phyloP scores from a whole-genome alignment of 2,329 filamentous ascomycete genomes.

The Coniella lustricola region DNA sequence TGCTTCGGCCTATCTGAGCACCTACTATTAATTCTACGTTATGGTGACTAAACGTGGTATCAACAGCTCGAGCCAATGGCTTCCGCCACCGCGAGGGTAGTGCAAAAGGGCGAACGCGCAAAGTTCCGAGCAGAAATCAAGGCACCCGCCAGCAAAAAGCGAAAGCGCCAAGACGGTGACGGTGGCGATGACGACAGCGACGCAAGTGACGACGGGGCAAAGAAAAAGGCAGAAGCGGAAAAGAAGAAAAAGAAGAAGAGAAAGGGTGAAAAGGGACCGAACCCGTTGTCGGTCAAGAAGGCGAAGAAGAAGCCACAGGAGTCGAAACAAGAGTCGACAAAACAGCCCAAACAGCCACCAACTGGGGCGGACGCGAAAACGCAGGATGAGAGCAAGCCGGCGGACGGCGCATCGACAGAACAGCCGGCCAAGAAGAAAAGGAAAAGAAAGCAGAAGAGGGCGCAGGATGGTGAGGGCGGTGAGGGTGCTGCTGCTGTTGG shows the following conservation, averaged over 20 bases:
- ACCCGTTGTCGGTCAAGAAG: slow-evolving; percentile 26
- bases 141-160: slow-evolving; percentile 39
- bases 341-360: slow-evolving; percentile 1
- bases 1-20: no score
- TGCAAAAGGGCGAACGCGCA: slow-evolving; percentile 61
- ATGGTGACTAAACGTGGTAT: no score
- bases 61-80: slow-evolving; percentile 59
- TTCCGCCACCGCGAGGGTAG: slow-evolving; percentile 52
- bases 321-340: no score
- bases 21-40: no score
- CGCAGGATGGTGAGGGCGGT: neutral
- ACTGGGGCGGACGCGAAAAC: neutral
- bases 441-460: slow-evolving; percentile 29
- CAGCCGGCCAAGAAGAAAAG: slow-evolving; percentile 29
- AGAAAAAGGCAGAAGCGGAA: slow-evolving; percentile 21
- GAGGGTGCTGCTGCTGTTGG: slow-evolving; percentile 18
- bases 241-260: slow-evolving; percentile 26
- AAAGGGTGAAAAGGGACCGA: slow-evolving; percentile 28
- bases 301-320: slow-evolving; percentile 3
- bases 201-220: slow-evolving; percentile 19
- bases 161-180: slow-evolving; percentile 33
- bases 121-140: slow-evolving; percentile 68
- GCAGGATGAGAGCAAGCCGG: slow-evolving; percentile 13
- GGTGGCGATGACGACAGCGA: slow-evolving; percentile 30
- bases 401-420: slow-evolving; percentile 18